Conservation (phyloP, 805 yeast species). For the Lachancea sp. region DNA sequence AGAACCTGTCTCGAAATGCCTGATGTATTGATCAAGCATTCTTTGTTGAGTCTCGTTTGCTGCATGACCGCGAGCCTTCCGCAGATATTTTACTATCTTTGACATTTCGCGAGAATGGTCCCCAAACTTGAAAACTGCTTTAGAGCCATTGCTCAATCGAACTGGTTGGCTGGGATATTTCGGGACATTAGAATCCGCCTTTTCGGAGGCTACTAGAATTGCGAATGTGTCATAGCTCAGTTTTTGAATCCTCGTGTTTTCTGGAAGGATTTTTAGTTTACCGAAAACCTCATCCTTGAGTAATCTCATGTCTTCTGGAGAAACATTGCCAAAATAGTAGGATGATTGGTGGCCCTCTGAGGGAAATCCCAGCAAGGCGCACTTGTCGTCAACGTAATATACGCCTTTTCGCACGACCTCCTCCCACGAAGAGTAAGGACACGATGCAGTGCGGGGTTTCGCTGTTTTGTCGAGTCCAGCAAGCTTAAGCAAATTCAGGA, state of each 20-base stretch:
- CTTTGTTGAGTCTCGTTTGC: slow-evolving; percentile 67
- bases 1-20: slow-evolving; percentile 73
- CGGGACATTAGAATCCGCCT: slow-evolving; percentile 41
- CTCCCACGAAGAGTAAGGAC: slow-evolving; percentile 20
- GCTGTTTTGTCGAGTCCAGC: slow-evolving; percentile 38
- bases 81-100: slow-evolving; percentile 49
- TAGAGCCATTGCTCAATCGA: slow-evolving; percentile 36
- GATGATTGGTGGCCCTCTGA: slow-evolving; percentile 68
- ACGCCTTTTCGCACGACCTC: slow-evolving; percentile 42
- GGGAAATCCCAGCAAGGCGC: slow-evolving; percentile 67
- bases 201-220: slow-evolving; percentile 61
- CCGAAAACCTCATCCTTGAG: slow-evolving; percentile 42
- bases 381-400: slow-evolving; percentile 43
- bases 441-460: slow-evolving; percentile 25
- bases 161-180: slow-evolving; percentile 46
- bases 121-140: slow-evolving; percentile 59
- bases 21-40: slow-evolving; percentile 60
- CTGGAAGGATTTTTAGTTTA: slow-evolving; percentile 44
- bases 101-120: slow-evolving; percentile 66
- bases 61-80: slow-evolving; percentile 51
- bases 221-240: slow-evolving; percentile 40
- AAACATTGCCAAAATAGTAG: slow-evolving; percentile 55
- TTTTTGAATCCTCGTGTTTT: slow-evolving; percentile 70
- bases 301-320: slow-evolving; percentile 57
- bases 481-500: slow-evolving; percentile 32